Evolutionary conservation across 1,139 yeast genomes (phyloP), one percentile per base, ranked within the genome.

Genomic region (Magnusiomyces starmeri): DNA sequence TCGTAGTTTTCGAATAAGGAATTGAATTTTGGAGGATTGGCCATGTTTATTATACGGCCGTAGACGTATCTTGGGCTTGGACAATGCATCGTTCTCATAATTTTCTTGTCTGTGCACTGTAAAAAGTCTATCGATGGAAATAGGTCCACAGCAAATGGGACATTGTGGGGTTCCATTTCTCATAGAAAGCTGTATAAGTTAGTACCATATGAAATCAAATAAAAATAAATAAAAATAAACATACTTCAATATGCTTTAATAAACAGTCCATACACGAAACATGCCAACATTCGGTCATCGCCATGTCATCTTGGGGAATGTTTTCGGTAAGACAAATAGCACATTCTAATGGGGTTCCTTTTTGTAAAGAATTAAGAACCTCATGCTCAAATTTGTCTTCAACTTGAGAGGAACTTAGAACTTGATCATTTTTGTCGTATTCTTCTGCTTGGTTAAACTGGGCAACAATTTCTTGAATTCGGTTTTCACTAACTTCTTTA

Each of bases 231-330:
- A 42, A 42, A 20, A 22, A 42, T 9, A n/a, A 16, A 42, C 27
- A 10, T 22, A 42, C 46, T 49, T 64, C 65, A 51, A 85, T 73
- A 65, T 87, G 95, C 54, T 83, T 88, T 54, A 80, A 61, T n/a
- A 89, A 64, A 67, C 97, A 90, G 14, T 74, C 72, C 45, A 82
- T 70, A 65, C 97, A 90, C 56, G 83, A 88, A 43, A 80, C 70
- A 67, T 90, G 97, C 35, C 85, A 84, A 69, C 97, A 90, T 43
- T 81, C 81, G 0, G 96, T 85, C 12, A 88, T 73, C 0, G 82
- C 75, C 59, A 82, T 75, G 26, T 82, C 81, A 3, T 77, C 76
- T 1, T 70, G 50, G 1, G 76, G 72, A 25, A 71, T 69, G 85
- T 64, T 73, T 92, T 55, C 75, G 90, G 51, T 97, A 97, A 1